Evolutionary conservation across 2,329 filamentous ascomycete genomes (phyloP), one percentile per base, ranked within the genome.

Genomic region (Cladophialophora carrionii): DNA sequence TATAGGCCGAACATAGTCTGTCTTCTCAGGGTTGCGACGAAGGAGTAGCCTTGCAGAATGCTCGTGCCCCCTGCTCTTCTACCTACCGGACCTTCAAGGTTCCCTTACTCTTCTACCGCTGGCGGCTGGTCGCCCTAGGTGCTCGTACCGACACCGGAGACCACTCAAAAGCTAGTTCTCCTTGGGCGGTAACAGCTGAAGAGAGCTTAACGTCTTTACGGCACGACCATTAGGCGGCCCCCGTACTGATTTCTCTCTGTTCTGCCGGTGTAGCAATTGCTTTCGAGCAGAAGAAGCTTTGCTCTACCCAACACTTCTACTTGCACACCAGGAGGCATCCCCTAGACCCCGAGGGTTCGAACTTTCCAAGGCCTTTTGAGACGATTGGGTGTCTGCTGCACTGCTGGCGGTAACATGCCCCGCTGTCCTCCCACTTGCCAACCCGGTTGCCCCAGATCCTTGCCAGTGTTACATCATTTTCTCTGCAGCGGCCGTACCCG

Each of bases 391-490:
- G 3, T 29, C 6, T 29, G 26, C 26, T 6, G 26, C 6, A 29
- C 26, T 6, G 26, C 26, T 3, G 26, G 41, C 41, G 9, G n/a
- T 3, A 43, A 8, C 24, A 46, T n/a, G 32, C 57, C 43, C 57
- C 31, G 34, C 22, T 34, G 46, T 41, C 57, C 29, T 51, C 57
- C 57, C 57, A 53, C 46, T 32, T 29, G 26, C 26, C 26, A 3
- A 29, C 26, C 3, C 26, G 3, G 26, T 29, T 60, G 46, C 57
- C 57, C 57, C 57, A 41, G 57, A 60, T 52, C 57, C 57, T 51
- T 60, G 57, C 48, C 31, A 12, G n/a, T 41, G 57, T 60, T 60
- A 43, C 57, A 60, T 60, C 57, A 60, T 60, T 24, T 52, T 37
- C 14, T 20, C 22, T 51, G 26, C 46, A 60, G 46, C 10, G 57